Evolutionary conservation across 2,329 filamentous ascomycete genomes (phyloP), one percentile per base, ranked within the genome.

Genomic region (Coniosporium tulheliwenetii): DNA sequence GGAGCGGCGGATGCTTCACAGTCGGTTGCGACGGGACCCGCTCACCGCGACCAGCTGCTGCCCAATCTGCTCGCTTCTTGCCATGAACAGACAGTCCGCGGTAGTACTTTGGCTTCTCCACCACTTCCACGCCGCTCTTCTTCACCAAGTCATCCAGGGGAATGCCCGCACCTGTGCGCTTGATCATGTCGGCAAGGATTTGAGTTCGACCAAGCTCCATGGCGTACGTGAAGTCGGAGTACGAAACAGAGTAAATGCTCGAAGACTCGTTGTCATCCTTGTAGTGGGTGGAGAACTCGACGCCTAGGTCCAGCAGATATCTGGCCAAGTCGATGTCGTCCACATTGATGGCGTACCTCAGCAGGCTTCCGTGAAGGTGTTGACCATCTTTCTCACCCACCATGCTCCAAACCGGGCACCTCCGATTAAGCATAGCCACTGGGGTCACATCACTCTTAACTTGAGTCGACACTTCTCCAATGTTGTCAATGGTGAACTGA

Each of bases 11-110:
- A 0, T 62, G 65, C 30, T 64, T 61, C 38, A 57, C 44, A 39
- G 45, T 42, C 32, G 48, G 42, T 10, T 47, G 41, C 10, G 38
- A 39, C 12, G 46, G 33, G 2, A 42, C 41, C 31, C 43, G 43
- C 2, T 45, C 43, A 29, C 63, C 62, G 10, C 73, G 69, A 2
- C 76, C 75, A 5, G 73, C 74, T 15, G 68, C 70, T 1, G 81
- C 81, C 85, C 84, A 93, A 49, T 87, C 83, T 30, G 66, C 64
- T 38, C 75, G 66, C 58, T 87, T 87, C 56, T 75, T 77, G 2
- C 84, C 83, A 47, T 81, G 77, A 1, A 93, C 79, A 1, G 75
- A 79, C 29, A 89, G 58, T 0, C 85, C 85, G 56, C 83, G 80
- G 52, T 93, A 93, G 55, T 75, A 83, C 41, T 71, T 70, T 1